Percentiles rank a stretch among this genome's conserved stretches.
Evolutionary conservation across 2,329 filamentous ascomycete species (phyloP).

Genomic region (Fonsecaea pedrosoi): DNA sequence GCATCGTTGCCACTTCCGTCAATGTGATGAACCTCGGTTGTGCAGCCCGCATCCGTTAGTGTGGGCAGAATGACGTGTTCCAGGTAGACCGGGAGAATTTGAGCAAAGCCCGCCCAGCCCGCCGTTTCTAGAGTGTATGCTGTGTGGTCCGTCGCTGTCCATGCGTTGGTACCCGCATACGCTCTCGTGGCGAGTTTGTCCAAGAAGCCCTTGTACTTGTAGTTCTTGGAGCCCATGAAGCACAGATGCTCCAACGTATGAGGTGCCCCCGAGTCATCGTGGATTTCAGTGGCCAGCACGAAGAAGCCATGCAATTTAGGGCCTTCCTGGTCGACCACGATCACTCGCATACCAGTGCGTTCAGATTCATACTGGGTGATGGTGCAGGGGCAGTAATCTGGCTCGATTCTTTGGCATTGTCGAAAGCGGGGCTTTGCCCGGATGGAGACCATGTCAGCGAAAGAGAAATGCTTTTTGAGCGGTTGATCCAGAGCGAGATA

Average conservation of each 20-base stretch:
- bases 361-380: slow-evolving; percentile 97
- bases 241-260: slow-evolving; percentile 83
- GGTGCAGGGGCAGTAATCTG: slow-evolving; percentile 85
- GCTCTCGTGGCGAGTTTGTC: slow-evolving; percentile 93
- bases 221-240: slow-evolving; percentile 91
- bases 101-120: slow-evolving; percentile 95
- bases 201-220: slow-evolving; percentile 91
- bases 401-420: slow-evolving; percentile 82
- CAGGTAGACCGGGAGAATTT: slow-evolving; percentile 91
- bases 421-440: slow-evolving; percentile 64
- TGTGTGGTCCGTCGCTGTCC: slow-evolving; percentile 95
- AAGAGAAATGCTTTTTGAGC: background rate
- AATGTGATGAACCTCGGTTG: slow-evolving; percentile 95
- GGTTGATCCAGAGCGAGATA: background rate
- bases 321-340: slow-evolving; percentile 88
- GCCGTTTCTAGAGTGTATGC: slow-evolving; percentile 95
- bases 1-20: slow-evolving; percentile 94
- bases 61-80: slow-evolving; percentile 93
- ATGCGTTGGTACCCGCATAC: slow-evolving; percentile 94
- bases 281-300: slow-evolving; percentile 92
- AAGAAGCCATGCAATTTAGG: slow-evolving; percentile 98
- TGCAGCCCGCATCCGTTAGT: slow-evolving; percentile 88
- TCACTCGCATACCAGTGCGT: slow-evolving; percentile 90
- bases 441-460: slow-evolving; percentile 26
- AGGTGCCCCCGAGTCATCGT: slow-evolving; percentile 93